These are phyloP conservation scores for Caulochytrium protostelioides DNA, from an alignment of 371 early-diverging fungal genomes.

Conservation along the genomic window DNA sequence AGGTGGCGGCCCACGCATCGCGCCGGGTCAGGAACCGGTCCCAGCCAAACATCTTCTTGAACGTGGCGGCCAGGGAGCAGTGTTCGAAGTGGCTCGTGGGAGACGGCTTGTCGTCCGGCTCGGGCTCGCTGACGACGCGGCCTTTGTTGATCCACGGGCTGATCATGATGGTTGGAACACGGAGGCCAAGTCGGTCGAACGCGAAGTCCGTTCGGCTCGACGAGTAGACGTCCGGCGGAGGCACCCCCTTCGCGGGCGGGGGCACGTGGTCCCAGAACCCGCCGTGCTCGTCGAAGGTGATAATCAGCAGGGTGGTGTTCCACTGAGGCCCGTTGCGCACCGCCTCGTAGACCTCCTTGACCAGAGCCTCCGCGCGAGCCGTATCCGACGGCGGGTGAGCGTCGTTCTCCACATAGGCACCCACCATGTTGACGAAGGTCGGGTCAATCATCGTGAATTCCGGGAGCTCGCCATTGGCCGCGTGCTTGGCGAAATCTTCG, in stretches of 20 bases:
- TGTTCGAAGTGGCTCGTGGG: constrained; percentile 12
- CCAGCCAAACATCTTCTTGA: constrained; percentile 8
- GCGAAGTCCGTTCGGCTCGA: constrained; percentile 6
- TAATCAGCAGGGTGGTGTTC: constrained; percentile 14
- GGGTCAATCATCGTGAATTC: constrained; percentile 10
- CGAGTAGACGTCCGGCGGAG: constrained; percentile 12
- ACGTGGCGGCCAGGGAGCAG: constrained; percentile 13
- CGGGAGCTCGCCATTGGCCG: constrained; percentile 8
- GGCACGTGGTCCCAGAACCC: constrained; percentile 2
- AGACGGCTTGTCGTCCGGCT: constrained; percentile 11
- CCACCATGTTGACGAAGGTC: constrained; percentile 10
- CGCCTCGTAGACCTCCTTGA: constrained; percentile 13
- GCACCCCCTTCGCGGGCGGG: constrained; percentile 6
- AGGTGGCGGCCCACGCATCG: constrained; percentile 8
- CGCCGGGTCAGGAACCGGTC: constrained; percentile 8
- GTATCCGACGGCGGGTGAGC: constrained; percentile 11
- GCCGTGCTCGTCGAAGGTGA: constrained; percentile 12
- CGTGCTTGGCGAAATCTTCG: constrained; percentile 8
- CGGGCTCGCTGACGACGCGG: constrained; percentile 9
- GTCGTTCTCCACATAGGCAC: constrained; percentile 8
- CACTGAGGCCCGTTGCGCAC: constrained; percentile 13
- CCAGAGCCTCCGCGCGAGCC: constrained; percentile 8
- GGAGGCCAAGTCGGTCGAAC: constrained; percentile 10
- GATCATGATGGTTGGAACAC: constrained; percentile 14
- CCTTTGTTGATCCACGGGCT: constrained; percentile 15